Evolutionary conservation across 108 stramenopile species (phyloP).

Genomic region (Halocafeteria seosinensis): DNA sequence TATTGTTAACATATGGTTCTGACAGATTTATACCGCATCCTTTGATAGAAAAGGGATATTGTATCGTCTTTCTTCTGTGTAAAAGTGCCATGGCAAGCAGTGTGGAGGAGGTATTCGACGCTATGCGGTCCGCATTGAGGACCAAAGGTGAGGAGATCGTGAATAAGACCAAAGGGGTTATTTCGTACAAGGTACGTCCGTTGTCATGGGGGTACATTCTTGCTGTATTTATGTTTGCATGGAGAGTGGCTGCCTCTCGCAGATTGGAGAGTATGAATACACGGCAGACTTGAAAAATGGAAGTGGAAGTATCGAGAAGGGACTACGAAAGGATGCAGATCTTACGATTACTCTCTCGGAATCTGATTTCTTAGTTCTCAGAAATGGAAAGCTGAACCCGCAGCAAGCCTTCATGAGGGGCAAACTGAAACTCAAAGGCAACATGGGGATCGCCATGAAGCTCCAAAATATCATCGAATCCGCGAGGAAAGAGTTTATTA

Average conservation of each 20-base stretch:
- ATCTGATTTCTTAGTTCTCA: not conserved
- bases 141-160: not conserved
- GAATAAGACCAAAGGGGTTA: not conserved
- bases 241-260: too few species aligned
- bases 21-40: too few species aligned
- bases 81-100: not conserved
- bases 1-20: too few species aligned
- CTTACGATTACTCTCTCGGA: not conserved
- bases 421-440: not conserved
- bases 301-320: not conserved
- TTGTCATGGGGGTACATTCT: too few species aligned
- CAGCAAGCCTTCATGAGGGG: conserved; percentile 3
- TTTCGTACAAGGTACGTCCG: too few species aligned
- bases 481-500: not conserved
- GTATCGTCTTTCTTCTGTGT: too few species aligned
- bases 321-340: not conserved
- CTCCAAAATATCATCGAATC: not conserved
- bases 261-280: not conserved
- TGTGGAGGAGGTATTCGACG: not conserved
- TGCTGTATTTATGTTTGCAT: too few species aligned
- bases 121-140: not conserved
- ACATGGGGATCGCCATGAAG: conserved; percentile 4
- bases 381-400: not conserved
- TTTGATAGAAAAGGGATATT: too few species aligned
- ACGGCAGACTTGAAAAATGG: not conserved